Percentiles rank a stretch among this genome's conserved stretches.
Conservation (phyloP, 495 filamentous ascomycete species). For the Pyrenopolyporus hunteri region DNA sequence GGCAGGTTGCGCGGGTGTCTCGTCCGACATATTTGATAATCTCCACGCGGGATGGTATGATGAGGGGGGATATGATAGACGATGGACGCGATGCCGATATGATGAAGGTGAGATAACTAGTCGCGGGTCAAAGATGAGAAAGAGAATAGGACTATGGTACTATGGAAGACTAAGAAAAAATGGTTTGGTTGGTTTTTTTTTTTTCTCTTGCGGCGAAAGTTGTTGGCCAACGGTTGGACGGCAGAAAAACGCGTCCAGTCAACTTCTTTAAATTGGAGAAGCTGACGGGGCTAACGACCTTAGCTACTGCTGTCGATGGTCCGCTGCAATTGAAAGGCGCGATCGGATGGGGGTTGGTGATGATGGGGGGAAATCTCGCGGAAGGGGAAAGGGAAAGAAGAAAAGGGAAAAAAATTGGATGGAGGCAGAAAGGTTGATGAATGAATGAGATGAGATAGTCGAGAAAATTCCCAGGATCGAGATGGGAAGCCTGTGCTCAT, state of each 20-base stretch:
- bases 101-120: constrained; percentile 9
- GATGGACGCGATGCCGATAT: constrained; percentile 24
- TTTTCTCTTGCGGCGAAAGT: constrained; percentile 37
- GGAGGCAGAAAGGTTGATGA: constrained; percentile 31
- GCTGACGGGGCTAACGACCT: constrained; percentile 29
- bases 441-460: constrained; percentile 28
- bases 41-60: neutral
- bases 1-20: constrained; percentile 37
- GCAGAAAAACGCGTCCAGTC: constrained; percentile 42
- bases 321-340: constrained; percentile 31
- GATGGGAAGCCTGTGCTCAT: constrained; percentile 36
- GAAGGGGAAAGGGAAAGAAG: constrained; percentile 6
- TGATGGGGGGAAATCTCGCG: neutral
- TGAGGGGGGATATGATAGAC: constrained; percentile 1
- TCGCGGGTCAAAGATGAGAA: neutral
- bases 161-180: constrained; percentile 11
- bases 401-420: constrained; percentile 19
- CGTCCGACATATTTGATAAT: constrained; percentile 40
- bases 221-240: constrained; percentile 36
- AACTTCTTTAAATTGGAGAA: constrained; percentile 36
- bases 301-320: constrained; percentile 25
- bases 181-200: constrained; percentile 17
- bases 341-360: constrained; percentile 22
- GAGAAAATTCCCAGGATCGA: constrained; percentile 37
- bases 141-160: neutral